Percentiles rank a stretch among this genome's conserved stretches.
Evolutionary conservation across 495 filamentous ascomycete species (phyloP).

Genomic region (Aspergillus indologenus): DNA sequence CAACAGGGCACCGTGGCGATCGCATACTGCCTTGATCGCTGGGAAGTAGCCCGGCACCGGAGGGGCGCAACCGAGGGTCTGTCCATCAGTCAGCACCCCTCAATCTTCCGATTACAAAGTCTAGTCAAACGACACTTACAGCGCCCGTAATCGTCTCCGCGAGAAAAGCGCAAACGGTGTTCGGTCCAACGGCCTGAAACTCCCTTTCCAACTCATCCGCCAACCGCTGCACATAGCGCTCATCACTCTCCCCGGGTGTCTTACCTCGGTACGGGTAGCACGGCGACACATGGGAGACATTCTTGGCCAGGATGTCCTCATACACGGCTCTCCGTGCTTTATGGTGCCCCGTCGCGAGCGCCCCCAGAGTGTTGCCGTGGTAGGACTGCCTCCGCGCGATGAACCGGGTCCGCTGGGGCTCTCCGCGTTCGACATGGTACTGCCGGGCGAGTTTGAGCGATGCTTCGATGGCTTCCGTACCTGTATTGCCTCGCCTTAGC

Average conservation of each 20-base stretch:
- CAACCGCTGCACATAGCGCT: slow-evolving; percentile 55
- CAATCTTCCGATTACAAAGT: not conserved
- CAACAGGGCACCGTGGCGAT: slow-evolving; percentile 62
- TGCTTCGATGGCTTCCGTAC: slow-evolving; percentile 69
- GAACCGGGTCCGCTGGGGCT: slow-evolving; percentile 52
- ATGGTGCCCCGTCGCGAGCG: slow-evolving; percentile 63
- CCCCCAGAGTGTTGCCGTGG: slow-evolving; percentile 71
- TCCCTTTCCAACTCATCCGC: slow-evolving; percentile 69
- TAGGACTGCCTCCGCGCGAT: slow-evolving; percentile 68
- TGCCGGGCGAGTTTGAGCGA: slow-evolving; percentile 64
- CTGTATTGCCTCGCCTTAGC: slow-evolving; percentile 28
- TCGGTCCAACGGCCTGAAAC: slow-evolving; percentile 66
- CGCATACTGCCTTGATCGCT: slow-evolving; percentile 60
- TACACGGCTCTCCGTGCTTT: slow-evolving; percentile 60
- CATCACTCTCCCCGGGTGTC: slow-evolving; percentile 41
- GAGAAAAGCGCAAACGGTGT: slow-evolving; percentile 73
- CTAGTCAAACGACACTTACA: slow-evolving; percentile 24
- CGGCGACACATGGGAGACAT: slow-evolving; percentile 63
- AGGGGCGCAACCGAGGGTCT: slow-evolving; percentile 60
- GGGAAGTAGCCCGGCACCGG: slow-evolving; percentile 62
- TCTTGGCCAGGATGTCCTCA: slow-evolving; percentile 59
- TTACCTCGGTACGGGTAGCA: slow-evolving; percentile 66
- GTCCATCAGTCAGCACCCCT: not conserved
- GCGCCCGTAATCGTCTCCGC: slow-evolving; percentile 68
- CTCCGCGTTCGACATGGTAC: slow-evolving; percentile 54